Percentiles rank a stretch among this genome's conserved stretches.
phyloP scores from a whole-genome alignment of 2,329 filamentous ascomycete species.

The Colletotrichum brevisporum region DNA sequence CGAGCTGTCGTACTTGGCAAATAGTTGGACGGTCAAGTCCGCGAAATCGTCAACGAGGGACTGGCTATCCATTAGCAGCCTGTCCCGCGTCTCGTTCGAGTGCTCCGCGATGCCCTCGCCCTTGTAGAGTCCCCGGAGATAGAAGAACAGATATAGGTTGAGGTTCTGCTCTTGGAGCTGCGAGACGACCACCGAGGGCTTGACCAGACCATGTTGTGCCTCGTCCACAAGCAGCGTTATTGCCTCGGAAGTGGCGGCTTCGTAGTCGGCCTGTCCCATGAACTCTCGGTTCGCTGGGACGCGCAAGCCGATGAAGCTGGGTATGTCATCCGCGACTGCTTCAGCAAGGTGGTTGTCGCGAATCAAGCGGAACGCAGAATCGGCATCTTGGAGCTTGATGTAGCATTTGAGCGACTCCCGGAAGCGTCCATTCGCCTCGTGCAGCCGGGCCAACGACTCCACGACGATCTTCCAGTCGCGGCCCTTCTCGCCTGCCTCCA shows the following conservation, averaged over 20 bases:
- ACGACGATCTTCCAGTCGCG: constrained; percentile 92
- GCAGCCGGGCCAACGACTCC: constrained; percentile 86
- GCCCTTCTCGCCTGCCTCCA: constrained; percentile 80
- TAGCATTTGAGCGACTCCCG: constrained; percentile 90
- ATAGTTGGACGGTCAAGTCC: constrained; percentile 87
- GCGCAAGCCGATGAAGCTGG: constrained; percentile 88
- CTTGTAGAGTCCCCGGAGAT: constrained; percentile 88
- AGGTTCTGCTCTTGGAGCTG: constrained; percentile 80
- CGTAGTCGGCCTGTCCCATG: constrained; percentile 79
- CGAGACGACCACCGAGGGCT: constrained; percentile 80
- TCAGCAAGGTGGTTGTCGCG: constrained; percentile 91
- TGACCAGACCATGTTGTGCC: constrained; percentile 88
- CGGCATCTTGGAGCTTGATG: constrained; percentile 91
- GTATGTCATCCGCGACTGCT: constrained; percentile 89
- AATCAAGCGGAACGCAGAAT: constrained; percentile 89
- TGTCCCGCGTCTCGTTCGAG: constrained; percentile 67
- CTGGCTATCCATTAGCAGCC: constrained; percentile 70
- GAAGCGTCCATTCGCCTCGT: constrained; percentile 84
- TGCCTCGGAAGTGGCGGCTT: constrained; percentile 85
- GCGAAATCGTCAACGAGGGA: constrained; percentile 88
- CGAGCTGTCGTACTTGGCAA: constrained; percentile 84
- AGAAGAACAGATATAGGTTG: constrained; percentile 89
- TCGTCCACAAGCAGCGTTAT: constrained; percentile 91
- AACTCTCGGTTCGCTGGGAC: constrained; percentile 79
- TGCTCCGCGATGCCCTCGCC: constrained; percentile 75